Base-by-base conservation (phyloP, 495 filamentous ascomycete genomes). In the Aspergillus nidulans region DNA sequence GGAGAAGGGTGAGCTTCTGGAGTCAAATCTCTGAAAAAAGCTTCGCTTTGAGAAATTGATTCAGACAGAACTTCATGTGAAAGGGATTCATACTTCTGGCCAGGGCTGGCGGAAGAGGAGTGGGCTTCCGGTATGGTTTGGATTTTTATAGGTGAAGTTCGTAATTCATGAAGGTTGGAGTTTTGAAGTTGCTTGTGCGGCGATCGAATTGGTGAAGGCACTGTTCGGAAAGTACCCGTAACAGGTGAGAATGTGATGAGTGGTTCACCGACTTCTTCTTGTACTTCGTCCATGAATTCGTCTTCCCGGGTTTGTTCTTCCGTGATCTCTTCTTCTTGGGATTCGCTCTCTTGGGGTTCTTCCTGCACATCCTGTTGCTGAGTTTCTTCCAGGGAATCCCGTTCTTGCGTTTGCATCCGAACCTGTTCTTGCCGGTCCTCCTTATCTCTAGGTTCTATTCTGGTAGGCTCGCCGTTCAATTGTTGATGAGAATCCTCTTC, bases 221-320 rank as follows among this genome's bases (percentile, higher is more conserved):
- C 64, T 4, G 71, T 70, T 25, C 64, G 72, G 49, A 80, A 81
- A 2, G 78, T 81, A 9, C 78, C 77, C 7, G 75, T 78, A 41
- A 62, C 68, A 16, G 77, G 76, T 1, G 76, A 80, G 50, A 79
- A 80, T 1, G 70, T 71, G 16, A 80, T 64, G 39, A 76, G 41
- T 12, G 67, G 68, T 51, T 78, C 71, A 19, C 60, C 70, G 4
- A 64, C 60, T 62, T 71, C 62, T 56, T 58, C 52, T 9, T 66
- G 21, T 13, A 26, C 3, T 28, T 45, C 42, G 13, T 45, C 21
- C 13, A 15, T 13, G 12, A 39, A 16, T 39, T 39, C 36, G 15
- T 25, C 63, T 13, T 63, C 61, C 18, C 63, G 68, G 25, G 43
- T 55, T 24, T 58, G 63, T 44, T 61, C 60, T 32, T 48, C 42